A percentile compares a stretch with the other conserved stretches of the same genome.
These are phyloP conservation scores for Geotrichum phurueaensis DNA, from an alignment of 1,139 yeast species.

Conservation along the genomic window DNA sequence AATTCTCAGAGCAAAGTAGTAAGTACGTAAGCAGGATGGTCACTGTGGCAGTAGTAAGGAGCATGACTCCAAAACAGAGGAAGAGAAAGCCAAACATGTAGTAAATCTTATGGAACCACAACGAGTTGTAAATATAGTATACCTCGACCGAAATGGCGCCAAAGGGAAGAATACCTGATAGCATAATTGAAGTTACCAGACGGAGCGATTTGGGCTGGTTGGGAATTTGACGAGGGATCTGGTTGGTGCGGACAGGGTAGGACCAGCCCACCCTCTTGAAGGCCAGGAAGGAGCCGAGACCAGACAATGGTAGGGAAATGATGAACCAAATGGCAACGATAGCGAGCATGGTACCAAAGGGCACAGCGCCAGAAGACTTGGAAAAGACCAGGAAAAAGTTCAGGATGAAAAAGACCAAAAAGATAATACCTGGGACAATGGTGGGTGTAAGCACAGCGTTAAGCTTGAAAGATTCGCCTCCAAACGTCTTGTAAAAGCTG, in stretches of 20 bases:
- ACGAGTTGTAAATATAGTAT: conserved; percentile 77
- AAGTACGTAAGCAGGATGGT: conserved; percentile 78
- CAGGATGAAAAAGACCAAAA: conserved; percentile 56
- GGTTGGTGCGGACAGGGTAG: conserved; percentile 77
- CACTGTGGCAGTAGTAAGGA: conserved; percentile 74
- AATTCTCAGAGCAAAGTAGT: conserved; percentile 82
- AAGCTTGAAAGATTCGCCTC: conserved; percentile 86
- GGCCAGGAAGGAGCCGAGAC: conserved; percentile 72
- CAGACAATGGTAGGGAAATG: conserved; percentile 77
- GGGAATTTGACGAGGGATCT: conserved; percentile 95
- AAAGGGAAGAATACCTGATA: conserved; percentile 90
- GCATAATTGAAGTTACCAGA: conserved; percentile 58
- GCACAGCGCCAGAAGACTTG: conserved; percentile 90
- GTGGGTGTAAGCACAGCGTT: conserved; percentile 79
- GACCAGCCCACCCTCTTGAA: conserved; percentile 55
- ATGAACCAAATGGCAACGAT: conserved; percentile 79
- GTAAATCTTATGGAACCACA: conserved; percentile 91
- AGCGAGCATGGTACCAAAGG: conserved; percentile 82
- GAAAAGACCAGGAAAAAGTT: conserved; percentile 77
- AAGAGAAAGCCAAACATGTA: conserved; percentile 97
- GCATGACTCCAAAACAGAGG: conserved; percentile 76
- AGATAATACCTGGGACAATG: conserved; percentile 74
- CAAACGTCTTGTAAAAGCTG: conserved; percentile 76
- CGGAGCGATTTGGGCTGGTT: conserved; percentile 79
- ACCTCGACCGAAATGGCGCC: conserved; percentile 93